Evolutionary conservation across 2,329 filamentous ascomycete genomes (phyloP).

Genomic region (Monilinia vaccinii-corymbosi): DNA sequence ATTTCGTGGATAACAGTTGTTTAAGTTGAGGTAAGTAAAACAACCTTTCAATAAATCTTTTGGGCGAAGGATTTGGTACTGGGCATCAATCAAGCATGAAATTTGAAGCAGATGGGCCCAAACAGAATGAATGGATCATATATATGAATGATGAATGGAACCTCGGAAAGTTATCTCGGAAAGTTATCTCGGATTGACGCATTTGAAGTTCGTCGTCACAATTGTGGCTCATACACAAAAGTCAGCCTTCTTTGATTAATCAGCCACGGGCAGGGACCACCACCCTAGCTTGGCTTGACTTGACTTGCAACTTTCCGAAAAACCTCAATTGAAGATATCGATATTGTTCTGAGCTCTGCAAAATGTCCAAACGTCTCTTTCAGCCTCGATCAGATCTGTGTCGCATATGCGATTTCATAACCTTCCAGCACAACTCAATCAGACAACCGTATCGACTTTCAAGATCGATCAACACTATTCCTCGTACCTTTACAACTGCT

Average conservation of each 20-base stretch:
- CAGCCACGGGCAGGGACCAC: not conserved
- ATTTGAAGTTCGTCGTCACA: slow-evolving; percentile 12
- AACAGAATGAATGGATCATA: not conserved
- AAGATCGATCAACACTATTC: slow-evolving; percentile 12
- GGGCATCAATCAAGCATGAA: not conserved
- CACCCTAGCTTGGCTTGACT: not conserved
- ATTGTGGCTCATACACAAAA: slow-evolving; percentile 9
- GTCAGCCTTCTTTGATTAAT: slow-evolving; percentile 13
- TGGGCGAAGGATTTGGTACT: not conserved
- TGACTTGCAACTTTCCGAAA: not conserved
- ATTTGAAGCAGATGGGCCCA: not conserved
- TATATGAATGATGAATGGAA: not conserved
- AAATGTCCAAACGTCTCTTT: slow-evolving; percentile 35
- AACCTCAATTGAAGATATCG: slow-evolving; percentile 10
- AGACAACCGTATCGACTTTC: slow-evolving; percentile 12
- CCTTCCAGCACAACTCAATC: slow-evolving; percentile 11
- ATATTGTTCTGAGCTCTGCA: slow-evolving; percentile 4
- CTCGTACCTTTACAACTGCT: slow-evolving; percentile 20
- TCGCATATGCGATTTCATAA: slow-evolving; percentile 35
- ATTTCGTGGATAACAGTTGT: slow-evolving; percentile 1
- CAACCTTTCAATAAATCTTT: not conserved
- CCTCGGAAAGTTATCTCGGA: slow-evolving; percentile 8
- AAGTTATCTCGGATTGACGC: slow-evolving; percentile 7
- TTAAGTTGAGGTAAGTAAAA: not conserved
- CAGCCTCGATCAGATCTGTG: slow-evolving; percentile 32